These are phyloP conservation scores for Jamesozyma spencerorum DNA, from an alignment of 805 yeast species.

Conservation along the genomic window DNA sequence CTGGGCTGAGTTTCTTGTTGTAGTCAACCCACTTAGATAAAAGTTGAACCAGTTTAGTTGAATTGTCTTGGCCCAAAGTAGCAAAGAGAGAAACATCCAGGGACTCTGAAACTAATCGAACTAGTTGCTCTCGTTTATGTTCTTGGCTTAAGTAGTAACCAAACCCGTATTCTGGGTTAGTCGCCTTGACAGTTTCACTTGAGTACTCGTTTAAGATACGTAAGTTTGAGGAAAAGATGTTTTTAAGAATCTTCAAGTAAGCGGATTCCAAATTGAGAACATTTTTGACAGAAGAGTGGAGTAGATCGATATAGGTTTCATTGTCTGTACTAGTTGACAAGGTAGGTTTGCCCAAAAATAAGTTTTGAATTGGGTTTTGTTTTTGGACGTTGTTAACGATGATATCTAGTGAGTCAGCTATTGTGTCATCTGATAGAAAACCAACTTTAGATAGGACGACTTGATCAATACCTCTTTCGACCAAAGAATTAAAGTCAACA, in stretches of 20 bases:
- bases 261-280: slow-evolving; percentile 59
- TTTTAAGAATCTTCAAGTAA: slow-evolving; percentile 64
- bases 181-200: slow-evolving; percentile 36
- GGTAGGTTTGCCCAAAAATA: slow-evolving; percentile 43
- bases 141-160: slow-evolving; percentile 60
- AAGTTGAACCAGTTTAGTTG: slow-evolving; percentile 42
- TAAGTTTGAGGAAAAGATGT: slow-evolving; percentile 47
- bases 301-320: slow-evolving; percentile 1
- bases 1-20: slow-evolving; percentile 36
- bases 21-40: slow-evolving; percentile 65
- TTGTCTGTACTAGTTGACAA: slow-evolving; percentile 1
- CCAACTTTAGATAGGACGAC: slow-evolving; percentile 46
- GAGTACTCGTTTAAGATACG: slow-evolving; percentile 52
- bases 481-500: slow-evolving; percentile 41
- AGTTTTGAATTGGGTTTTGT: slow-evolving; percentile 50
- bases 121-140: slow-evolving; percentile 41
- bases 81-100: slow-evolving; percentile 31
- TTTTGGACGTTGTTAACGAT: slow-evolving; percentile 43
- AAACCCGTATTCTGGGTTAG: slow-evolving; percentile 79
- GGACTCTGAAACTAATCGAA: slow-evolving; percentile 38
- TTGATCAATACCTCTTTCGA: slow-evolving; percentile 39
- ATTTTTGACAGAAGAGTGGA: slow-evolving; percentile 28
- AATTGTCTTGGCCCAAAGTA: slow-evolving; percentile 33
- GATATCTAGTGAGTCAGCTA: slow-evolving; percentile 34
- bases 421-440: slow-evolving; percentile 9